These are phyloP conservation scores for Colletotrichum orchidophilum DNA, from an alignment of 2,329 filamentous ascomycete genomes.

Conservation along the genomic window DNA sequence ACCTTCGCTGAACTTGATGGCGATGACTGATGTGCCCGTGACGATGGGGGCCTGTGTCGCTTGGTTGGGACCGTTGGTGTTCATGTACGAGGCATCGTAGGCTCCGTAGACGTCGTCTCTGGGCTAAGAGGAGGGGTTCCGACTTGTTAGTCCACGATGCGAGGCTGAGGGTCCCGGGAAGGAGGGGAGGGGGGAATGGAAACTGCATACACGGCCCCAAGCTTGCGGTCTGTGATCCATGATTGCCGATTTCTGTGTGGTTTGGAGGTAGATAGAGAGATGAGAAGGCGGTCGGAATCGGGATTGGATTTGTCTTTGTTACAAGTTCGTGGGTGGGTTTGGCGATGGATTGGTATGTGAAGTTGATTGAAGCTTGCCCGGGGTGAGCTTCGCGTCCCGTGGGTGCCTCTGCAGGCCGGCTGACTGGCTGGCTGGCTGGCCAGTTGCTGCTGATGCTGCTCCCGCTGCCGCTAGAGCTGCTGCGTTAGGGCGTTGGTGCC, in stretches of 20 bases:
- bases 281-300: background rate
- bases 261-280: background rate
- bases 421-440: background rate
- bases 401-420: constrained; percentile 37
- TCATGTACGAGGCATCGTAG: constrained; percentile 89
- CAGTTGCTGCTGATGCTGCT: constrained; percentile 15
- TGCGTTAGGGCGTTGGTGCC: constrained; percentile 26
- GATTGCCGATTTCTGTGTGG: constrained; percentile 33
- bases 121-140: constrained; percentile 66
- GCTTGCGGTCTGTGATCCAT: constrained; percentile 80
- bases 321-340: constrained; percentile 17
- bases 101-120: constrained; percentile 96
- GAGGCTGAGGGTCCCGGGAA: constrained; percentile 16
- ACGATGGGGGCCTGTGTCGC: constrained; percentile 94
- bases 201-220: constrained; percentile 73
- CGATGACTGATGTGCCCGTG: constrained; percentile 94
- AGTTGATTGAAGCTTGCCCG: constrained; percentile 20
- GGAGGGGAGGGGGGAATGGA: constrained; percentile 32
- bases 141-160: constrained; percentile 32
- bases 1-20: constrained; percentile 94
- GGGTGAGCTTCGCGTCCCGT: constrained; percentile 40
- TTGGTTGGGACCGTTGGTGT: constrained; percentile 75
- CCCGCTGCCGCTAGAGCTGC: background rate
- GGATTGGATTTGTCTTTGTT: constrained; percentile 15
- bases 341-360: constrained; percentile 17